phyloP scores from a whole-genome alignment of 805 yeast species.

The Saccharomycodes ludwigii region DNA sequence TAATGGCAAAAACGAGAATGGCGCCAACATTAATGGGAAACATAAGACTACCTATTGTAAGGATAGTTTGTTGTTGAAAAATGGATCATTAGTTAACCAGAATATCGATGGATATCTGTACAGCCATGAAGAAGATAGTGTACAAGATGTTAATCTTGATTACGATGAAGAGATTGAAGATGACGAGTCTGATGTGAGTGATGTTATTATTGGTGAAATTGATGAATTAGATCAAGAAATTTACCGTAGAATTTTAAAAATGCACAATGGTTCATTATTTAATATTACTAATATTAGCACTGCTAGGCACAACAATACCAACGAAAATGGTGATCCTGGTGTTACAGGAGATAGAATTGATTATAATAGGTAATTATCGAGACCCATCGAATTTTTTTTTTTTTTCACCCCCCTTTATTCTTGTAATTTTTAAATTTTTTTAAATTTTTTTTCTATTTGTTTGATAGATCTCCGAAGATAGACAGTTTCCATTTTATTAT shows the following conservation, averaged over 20 bases:
- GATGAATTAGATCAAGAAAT: conserved; percentile 22
- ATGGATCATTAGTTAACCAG: too few relatives aligned
- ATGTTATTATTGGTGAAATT: conserved; percentile 17
- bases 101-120: too few relatives aligned
- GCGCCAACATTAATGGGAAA: too few relatives aligned
- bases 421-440: not conserved
- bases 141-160: conserved; percentile 5
- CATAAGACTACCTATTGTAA: too few relatives aligned
- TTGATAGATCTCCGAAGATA: too few relatives aligned
- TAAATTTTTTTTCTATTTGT: too few relatives aligned
- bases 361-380: not conserved
- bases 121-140: conserved; percentile 3
- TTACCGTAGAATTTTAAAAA: conserved; percentile 14
- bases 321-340: too few relatives aligned
- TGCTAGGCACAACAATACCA: not conserved
- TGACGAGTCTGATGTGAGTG: conserved; percentile 15
- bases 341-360: too few relatives aligned
- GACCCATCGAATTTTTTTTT: not conserved
- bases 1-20: too few relatives aligned
- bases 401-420: not conserved
- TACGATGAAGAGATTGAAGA: conserved; percentile 12
- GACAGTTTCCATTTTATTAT: too few relatives aligned
- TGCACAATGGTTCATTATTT: conserved; percentile 2
- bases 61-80: too few relatives aligned
- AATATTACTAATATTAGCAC: not conserved